phyloP scores from a whole-genome alignment of 345 rosid genomes.

The Salix exigua region DNA sequence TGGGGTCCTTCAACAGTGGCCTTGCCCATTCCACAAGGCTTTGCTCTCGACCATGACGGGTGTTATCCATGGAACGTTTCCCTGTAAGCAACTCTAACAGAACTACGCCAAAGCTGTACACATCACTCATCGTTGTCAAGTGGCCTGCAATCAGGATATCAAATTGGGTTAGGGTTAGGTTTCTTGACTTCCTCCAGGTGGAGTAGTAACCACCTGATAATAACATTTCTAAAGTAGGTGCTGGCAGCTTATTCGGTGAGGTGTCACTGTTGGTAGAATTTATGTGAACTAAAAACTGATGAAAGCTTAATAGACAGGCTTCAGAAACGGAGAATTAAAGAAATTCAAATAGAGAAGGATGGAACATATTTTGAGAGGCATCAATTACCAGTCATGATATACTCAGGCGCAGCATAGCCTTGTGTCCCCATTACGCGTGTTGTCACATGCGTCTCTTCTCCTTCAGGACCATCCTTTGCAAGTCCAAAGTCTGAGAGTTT shows the following conservation, averaged over 20 bases:
- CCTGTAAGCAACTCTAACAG: conserved; percentile 63
- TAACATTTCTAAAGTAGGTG: not conserved
- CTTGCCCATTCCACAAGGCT: conserved; percentile 66
- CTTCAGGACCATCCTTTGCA: conserved; percentile 63
- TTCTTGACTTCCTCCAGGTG: not conserved
- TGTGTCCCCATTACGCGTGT: conserved; percentile 58
- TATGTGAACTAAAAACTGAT: not conserved
- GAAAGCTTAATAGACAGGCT: not conserved
- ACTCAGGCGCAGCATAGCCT: conserved; percentile 65
- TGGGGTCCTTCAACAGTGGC: conserved; percentile 48
- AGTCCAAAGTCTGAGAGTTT: conserved; percentile 60
- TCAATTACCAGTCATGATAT: conserved; percentile 49
- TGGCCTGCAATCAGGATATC: conserved; percentile 49
- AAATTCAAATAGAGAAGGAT: not conserved
- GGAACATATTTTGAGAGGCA: not conserved
- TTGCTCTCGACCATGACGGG: conserved; percentile 43
- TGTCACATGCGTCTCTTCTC: conserved; percentile 42
- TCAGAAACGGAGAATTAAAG: not conserved
- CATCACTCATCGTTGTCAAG: conserved; percentile 67
- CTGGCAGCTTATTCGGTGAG: not conserved
- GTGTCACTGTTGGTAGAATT: not conserved
- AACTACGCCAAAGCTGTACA: conserved; percentile 74
- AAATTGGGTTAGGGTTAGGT: conserved; percentile 11
- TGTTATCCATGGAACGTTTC: conserved; percentile 50
- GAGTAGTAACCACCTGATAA: too few species aligned